Evolutionary conservation across 371 early-diverging fungal genomes (phyloP), one percentile per base, ranked within the genome.

Genomic region (Mucor sp.): DNA sequence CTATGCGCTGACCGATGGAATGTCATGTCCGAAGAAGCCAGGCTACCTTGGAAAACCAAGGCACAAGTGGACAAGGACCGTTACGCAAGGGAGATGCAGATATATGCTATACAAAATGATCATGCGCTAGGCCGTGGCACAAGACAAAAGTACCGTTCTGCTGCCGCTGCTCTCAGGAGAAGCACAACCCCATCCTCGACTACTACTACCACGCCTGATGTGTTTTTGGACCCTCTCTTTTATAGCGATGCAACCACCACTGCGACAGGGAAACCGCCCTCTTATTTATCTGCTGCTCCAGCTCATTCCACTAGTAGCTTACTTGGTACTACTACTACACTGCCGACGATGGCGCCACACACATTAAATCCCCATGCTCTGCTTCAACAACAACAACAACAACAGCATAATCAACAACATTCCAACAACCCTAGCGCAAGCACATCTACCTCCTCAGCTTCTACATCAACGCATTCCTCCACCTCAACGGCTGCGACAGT

Each of bases 31-130:
- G 85, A 85, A 11, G 81, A 74, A 8, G 83, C 85, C 48, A 75
- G 81, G 25, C 75, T 75, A 47, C 91, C 90, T 7, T 93, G 90
- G 89, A 76, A 82, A 56, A 74, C 76, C 28, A 85, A 86, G 63
- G 90, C 93, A 28, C 79, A 85, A 9, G 78, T 81, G 30, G 93
- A 93, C 73, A 93, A 93, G 68, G 85, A 80, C 9, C 83, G 93
- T 6, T 93, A 93, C 74, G 91, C 91, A 27, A 81, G 86, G 37
- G 93, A 92, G 66, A 87, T 90, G 84, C 85, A 87, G 60, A 77
- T 83, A 19, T 91, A 90, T 68, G 85, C 85, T 50, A 65, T 79
- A 4, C 79, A 83, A 32, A 72, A 77, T 41, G 76, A 80, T 60
- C 79, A 80, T 56, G 68, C 71, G 39, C 64, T 83, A 57, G 83